These are phyloP conservation scores for Larix kaempferi DNA, from an alignment of 75 land plant genomes.

Conservation along the genomic window DNA sequence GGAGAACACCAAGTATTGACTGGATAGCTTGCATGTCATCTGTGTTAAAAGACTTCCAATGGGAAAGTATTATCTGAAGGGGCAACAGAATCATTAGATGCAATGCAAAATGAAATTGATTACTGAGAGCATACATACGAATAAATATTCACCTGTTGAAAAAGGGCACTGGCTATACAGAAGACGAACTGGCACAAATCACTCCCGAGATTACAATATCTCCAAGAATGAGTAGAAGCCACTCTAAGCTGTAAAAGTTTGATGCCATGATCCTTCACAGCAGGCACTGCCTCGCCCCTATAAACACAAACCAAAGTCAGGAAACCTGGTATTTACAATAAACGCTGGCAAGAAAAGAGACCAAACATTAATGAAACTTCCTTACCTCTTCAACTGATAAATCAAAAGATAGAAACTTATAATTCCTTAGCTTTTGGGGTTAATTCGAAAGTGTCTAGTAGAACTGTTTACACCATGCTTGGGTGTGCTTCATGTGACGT, in stretches of 20 bases:
- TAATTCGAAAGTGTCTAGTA: no score
- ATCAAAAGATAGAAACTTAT: constrained; percentile 6
- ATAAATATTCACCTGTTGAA: constrained; percentile 55
- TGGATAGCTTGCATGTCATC: constrained; percentile 29
- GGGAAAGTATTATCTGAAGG: constrained; percentile 61
- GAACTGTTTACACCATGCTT: no score
- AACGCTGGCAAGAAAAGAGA: neutral
- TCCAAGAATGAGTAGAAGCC: constrained; percentile 52
- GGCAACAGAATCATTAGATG: neutral
- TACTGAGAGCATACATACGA: neutral
- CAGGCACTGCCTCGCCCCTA: constrained; percentile 8
- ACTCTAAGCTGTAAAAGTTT: constrained; percentile 60
- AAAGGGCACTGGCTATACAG: constrained; percentile 47
- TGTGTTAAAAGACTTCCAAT: constrained; percentile 56
- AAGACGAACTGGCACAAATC: constrained; percentile 20
- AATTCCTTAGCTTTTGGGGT: no score
- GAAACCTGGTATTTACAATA: neutral
- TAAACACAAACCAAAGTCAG: neutral
- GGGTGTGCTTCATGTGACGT: no score
- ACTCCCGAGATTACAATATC: constrained; percentile 8
- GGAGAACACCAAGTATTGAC: constrained; percentile 16
- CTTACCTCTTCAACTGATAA: neutral
- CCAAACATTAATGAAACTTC: neutral
- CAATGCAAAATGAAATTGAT: neutral
- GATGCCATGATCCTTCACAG: constrained; percentile 46